These are phyloP conservation scores for Crataegus laevigata DNA, from an alignment of 306 rosid species.

Conservation along the genomic window DNA sequence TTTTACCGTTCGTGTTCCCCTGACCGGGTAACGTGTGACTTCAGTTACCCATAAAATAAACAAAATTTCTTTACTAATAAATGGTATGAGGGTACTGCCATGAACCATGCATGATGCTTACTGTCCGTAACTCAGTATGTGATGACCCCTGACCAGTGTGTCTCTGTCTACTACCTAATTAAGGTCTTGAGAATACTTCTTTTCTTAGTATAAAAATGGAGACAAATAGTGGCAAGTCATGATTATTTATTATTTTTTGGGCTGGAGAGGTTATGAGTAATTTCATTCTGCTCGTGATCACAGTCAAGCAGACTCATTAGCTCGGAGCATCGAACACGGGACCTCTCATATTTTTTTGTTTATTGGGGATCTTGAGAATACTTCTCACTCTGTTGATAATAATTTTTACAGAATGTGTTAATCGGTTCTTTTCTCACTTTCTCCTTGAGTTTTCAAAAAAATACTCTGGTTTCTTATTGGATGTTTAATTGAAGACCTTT, in stretches of 20 bases:
- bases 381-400: neutral
- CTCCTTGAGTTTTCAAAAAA: neutral
- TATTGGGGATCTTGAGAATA: no score
- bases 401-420: neutral
- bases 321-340: no score
- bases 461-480: neutral
- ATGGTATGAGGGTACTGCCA: neutral
- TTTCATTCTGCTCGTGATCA: rapidly evolving
- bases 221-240: no score
- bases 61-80: neutral
- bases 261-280: no score
- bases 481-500: neutral
- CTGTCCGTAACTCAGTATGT: neutral
- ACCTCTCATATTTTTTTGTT: no score
- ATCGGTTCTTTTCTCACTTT: neutral
- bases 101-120: neutral
- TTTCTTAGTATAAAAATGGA: no score
- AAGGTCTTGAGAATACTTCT: no score
- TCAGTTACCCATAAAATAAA: neutral
- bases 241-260: no score
- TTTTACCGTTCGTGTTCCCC: neutral
- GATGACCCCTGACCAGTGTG: neutral
- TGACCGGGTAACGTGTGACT: neutral
- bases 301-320: no score
- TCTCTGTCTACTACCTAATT: neutral